Base-by-base conservation (phyloP, 495 filamentous ascomycete genomes). In the Opeltia flavorubescens region DNA sequence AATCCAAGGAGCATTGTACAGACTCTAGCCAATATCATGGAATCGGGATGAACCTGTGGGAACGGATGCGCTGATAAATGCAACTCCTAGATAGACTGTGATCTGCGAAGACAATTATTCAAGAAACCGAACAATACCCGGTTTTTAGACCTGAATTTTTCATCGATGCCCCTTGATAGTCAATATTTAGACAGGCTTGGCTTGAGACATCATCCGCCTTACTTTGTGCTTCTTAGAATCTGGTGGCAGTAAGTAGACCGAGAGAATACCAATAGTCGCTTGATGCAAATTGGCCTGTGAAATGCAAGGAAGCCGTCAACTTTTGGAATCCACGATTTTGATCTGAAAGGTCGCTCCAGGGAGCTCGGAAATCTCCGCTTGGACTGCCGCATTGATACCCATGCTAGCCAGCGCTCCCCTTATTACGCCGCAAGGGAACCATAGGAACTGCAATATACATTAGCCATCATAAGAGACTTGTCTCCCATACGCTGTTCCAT, bases 331-430 rank as follows among this genome's bases (percentile, higher is more conserved):
- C 20, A 80, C 64, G 8, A 84, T 93, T 70, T 94, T 94, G 65
- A 98, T 95, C 66, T 98, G 93, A 65, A 98, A 98, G 1, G 84
- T 87, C 39, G 89, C 91, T 4, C 74, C 75, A 6, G 91, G 93
- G 28, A 96, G 67, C 63, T 89, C 89, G 18, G 68, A 80, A 15
- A 78, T 81, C 66, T 94, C 89, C 11, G 84, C 89, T 55, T 94
- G 84, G 13, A 95, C 91, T 0, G 78, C 89, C 4, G 89, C 89
- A 53, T 83, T 76, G 49, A 98, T 88, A 13, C 91, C 89, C 72
- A 98, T 72, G 44, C 81, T 87, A 8, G 88, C 82, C 18, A 98
- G 68, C 28, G 86, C 85, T 43, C 91, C 91, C 33, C 89, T 72
- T 40, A 98, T 82, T 17, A 98, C 70, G 48, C 91, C 91, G 55